phyloP scores from a whole-genome alignment of 176 grass and related monocot species.

The Tillandsia fasciculata region DNA sequence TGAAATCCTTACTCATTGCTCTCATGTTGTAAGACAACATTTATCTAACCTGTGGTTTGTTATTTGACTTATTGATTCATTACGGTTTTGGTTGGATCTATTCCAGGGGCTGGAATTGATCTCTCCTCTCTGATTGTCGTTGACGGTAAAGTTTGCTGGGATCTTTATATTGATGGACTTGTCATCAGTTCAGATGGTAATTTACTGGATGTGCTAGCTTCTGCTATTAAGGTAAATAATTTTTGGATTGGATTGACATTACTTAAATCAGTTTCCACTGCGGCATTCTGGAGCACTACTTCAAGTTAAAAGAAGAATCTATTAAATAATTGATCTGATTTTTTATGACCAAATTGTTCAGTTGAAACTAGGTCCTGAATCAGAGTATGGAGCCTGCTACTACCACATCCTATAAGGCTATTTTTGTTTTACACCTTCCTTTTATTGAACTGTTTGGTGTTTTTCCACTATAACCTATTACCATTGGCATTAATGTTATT shows the following conservation, averaged over 20 bases:
- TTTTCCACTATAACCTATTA: too few relatives aligned
- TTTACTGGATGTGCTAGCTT: slow-evolving; percentile 74
- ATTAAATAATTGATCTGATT: too few relatives aligned
- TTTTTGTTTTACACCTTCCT: too few relatives aligned
- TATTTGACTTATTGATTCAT: neutral
- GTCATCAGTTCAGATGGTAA: slow-evolving; percentile 94
- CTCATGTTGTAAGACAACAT: too few relatives aligned
- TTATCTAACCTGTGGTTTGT: neutral
- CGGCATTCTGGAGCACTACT: neutral
- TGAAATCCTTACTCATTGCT: too few relatives aligned
- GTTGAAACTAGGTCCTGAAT: too few relatives aligned
- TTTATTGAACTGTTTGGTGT: too few relatives aligned
- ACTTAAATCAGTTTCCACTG: neutral
- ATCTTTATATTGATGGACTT: slow-evolving; percentile 73
- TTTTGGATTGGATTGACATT: slow-evolving; percentile 1
- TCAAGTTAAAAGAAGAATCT: too few relatives aligned
- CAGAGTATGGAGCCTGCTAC: too few relatives aligned
- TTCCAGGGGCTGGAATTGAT: slow-evolving; percentile 81
- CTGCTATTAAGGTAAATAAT: slow-evolving; percentile 67
- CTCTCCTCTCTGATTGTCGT: slow-evolving; percentile 67
- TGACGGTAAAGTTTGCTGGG: slow-evolving; percentile 92
- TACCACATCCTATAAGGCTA: too few relatives aligned
- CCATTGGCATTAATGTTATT: too few relatives aligned
- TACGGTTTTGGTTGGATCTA: neutral
- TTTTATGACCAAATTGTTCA: too few relatives aligned